Evolutionary conservation across 1,284 basidiomycete species (phyloP), one percentile per base, ranked within the genome.

Genomic region (Bjerkandera adusta): DNA sequence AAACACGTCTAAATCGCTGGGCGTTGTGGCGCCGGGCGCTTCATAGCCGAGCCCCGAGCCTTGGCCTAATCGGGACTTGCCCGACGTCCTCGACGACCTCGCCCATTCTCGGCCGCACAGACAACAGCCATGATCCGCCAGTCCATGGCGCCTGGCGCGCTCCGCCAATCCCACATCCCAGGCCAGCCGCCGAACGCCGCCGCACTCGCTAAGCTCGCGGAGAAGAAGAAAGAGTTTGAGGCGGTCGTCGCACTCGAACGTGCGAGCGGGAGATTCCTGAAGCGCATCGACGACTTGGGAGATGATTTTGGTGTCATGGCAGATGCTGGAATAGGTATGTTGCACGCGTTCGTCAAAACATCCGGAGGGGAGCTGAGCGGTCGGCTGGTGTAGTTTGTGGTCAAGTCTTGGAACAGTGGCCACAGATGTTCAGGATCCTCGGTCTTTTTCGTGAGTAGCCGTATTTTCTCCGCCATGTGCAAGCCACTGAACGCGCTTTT

Each of bases 211-310:
- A 82, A 81, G 53, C 70, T 87, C 27, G 48, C 71, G 1, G 86
- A 89, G 59, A 89, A 89, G 70, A 89, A 86, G 69, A 89, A 86
- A 59, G 86, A 89, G 62, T 79, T 72, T 43, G 85, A 88, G 47
- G 84, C 83, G 0, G 82, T 88, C n/a, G 72, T 77, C 16, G 85
- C 85, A 3, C 69, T 89, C 10, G 83, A 88, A 56, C 71, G 71
- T 44, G 77, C 83, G 1, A 83, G 79, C 44, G 63, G 73, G 11
- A 65, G 81, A 32, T 86, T 84, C 59, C 68, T 85, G 12, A 76
- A 79, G 58, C 76, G 85, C 8, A 77, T 89, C 33, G 81, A 84
- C 53, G 78, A 72, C 5, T 66, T 89, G 4, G 80, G 76, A 25
- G 79, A 84, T 24, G 85, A 89, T 59, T 85, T 81, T 56, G 76